These are phyloP conservation scores for Davidsoniella eucalypti DNA, from an alignment of 2,329 filamentous ascomycete genomes.

Conservation along the genomic window DNA sequence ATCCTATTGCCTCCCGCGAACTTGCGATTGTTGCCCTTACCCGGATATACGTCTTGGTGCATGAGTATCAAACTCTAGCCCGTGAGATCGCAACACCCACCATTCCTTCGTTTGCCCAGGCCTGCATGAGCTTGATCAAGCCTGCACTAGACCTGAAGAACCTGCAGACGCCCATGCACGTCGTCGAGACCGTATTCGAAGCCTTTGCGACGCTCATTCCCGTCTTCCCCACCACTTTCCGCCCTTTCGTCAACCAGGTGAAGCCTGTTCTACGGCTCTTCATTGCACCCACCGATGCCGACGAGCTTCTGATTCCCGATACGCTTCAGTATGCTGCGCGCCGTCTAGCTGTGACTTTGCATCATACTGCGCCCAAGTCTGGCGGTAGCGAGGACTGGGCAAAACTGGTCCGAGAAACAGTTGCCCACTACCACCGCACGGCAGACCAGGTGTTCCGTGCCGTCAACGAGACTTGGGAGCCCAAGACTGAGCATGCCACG, in stretches of 20 bases:
- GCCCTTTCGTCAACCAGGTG: slow-evolving; percentile 57
- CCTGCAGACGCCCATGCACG: slow-evolving; percentile 23
- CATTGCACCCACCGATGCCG: slow-evolving; percentile 46
- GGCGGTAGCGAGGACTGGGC: slow-evolving; percentile 64
- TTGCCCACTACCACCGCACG: slow-evolving; percentile 53
- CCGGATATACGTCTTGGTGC: slow-evolving; percentile 68
- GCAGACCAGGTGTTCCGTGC: slow-evolving; percentile 64
- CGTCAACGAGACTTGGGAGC: slow-evolving; percentile 68
- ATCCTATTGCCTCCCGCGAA: slow-evolving; percentile 58
- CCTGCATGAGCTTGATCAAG: slow-evolving; percentile 52
- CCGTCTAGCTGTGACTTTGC: slow-evolving; percentile 51
- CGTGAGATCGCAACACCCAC: slow-evolving; percentile 79
- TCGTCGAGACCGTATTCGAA: slow-evolving; percentile 53
- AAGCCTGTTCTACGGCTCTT: slow-evolving; percentile 41
- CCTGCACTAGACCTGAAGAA: slow-evolving; percentile 24
- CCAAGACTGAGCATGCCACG: slow-evolving; percentile 34
- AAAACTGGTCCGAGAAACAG: slow-evolving; percentile 43
- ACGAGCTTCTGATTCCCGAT: slow-evolving; percentile 29
- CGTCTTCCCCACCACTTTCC: slow-evolving; percentile 69
- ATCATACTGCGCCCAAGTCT: slow-evolving; percentile 72
- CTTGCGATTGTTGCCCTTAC: slow-evolving; percentile 62
- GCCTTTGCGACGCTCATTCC: slow-evolving; percentile 57
- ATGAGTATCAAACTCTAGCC: slow-evolving; percentile 68
- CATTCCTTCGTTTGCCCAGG: slow-evolving; percentile 55
- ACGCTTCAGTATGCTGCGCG: slow-evolving; percentile 42